Evolutionary conservation across 2,329 filamentous ascomycete genomes (phyloP).

Genomic region (Pyrenophora graminea): DNA sequence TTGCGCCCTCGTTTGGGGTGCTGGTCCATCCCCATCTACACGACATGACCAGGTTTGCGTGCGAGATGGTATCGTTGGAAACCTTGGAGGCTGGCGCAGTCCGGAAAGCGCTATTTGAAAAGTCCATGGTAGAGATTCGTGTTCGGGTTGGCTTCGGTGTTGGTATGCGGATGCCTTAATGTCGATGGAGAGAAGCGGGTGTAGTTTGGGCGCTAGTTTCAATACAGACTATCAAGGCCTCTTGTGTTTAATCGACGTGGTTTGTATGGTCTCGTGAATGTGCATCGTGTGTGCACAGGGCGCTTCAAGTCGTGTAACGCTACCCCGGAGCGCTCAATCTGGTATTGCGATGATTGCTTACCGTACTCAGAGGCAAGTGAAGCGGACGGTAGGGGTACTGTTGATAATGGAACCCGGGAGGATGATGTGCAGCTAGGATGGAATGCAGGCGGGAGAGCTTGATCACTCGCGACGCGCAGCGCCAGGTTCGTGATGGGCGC

Average conservation of each 20-base stretch:
- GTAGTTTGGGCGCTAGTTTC: constrained; percentile 1
- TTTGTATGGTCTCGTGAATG: constrained; percentile 21
- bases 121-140: constrained; percentile 31
- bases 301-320: constrained; percentile 26
- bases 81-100: constrained; percentile 21
- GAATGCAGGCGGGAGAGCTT: constrained; percentile 13
- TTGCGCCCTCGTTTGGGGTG: constrained; percentile 25
- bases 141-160: constrained; percentile 2
- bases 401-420: constrained; percentile 7
- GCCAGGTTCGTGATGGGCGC: constrained; percentile 9
- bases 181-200: constrained; percentile 5
- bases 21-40: constrained; percentile 43
- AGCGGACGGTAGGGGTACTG: constrained; percentile 18
- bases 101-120: constrained; percentile 36
- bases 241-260: constrained; percentile 18
- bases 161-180: constrained; percentile 24
- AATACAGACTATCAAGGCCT: constrained; percentile 9
- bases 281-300: constrained; percentile 34
- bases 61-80: constrained; percentile 40
- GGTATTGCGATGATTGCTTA: background rate
- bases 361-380: constrained; percentile 12
- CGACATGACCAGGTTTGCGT: constrained; percentile 39
- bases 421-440: constrained; percentile 22
- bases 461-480: constrained; percentile 21
- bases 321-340: constrained; percentile 13